Evolutionary conservation across 441 rosid species (phyloP), one percentile per base, ranked within the genome.

Genomic region (Pelargonium fulgidum): DNA sequence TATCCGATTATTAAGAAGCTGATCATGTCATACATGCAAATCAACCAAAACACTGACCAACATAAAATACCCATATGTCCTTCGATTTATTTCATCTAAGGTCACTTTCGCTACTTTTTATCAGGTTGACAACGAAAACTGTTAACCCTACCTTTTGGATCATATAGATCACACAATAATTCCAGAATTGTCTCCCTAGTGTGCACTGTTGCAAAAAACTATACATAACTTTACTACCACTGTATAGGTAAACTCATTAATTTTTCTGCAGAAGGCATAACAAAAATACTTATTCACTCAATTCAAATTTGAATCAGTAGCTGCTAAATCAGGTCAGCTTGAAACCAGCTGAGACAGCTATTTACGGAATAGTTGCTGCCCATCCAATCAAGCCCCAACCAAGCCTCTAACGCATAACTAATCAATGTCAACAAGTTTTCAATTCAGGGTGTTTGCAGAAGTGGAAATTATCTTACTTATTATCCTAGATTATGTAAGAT

Each of bases 341-440:
- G 26, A 56, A 56, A 19, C 62, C 24, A 7, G 26, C 20, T 19
- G 2, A 56, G 62, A 17, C 26, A n/a, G 11, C 11, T 56, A 56
- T 17, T 56, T 56, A 19, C 19, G 7, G 20, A 56, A 52, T 17
- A 56, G 62, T 7, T 19, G 62, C 20, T 17, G 62, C 2, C 11
- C 3, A 8, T 44, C 12, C 48, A 44, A 56, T 56, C 62, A 56
- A 19, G 26, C 26, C 62, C 62, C 62, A 56, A 56, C 62, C 1
- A 56, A 17, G 26, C 33, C 36, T 59, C n/a, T 11, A 20, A 33
- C 36, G 24, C 5, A 10, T 33, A 59, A 59, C 64, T 22, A 59
- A 20, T 59, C 64, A 59, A 22, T 59, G 36, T 59, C 64, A 59
- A 59, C 64, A 20, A 22, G 64, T 33, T 33, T 10, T 22, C 48